phyloP scores from a whole-genome alignment of 306 rosid genomes.

The Rosa lucieae region DNA sequence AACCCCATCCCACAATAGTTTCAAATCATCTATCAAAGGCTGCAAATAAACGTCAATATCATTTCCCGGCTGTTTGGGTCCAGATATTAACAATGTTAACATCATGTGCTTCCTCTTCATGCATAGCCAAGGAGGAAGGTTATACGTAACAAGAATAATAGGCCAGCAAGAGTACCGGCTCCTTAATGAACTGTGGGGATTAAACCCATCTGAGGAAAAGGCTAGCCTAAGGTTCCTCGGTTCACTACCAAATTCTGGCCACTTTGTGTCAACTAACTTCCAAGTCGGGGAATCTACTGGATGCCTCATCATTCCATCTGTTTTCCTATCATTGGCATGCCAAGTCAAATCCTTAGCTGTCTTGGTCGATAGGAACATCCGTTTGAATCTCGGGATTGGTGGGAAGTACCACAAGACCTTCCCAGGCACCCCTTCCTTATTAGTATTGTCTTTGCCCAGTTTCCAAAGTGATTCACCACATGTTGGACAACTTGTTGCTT shows the following conservation, averaged over 20 bases:
- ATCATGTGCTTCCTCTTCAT: slow-evolving; percentile 1
- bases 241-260: neutral
- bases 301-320: neutral
- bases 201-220: neutral
- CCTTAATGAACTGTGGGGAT: neutral
- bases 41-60: too few species aligned
- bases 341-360: neutral
- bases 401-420: slow-evolving; percentile 11
- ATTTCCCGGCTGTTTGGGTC: too few species aligned
- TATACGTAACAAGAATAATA: neutral
- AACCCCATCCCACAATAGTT: too few species aligned
- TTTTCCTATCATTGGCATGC: neutral
- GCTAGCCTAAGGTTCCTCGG: neutral
- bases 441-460: neutral
- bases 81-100: too few species aligned
- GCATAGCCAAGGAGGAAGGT: neutral
- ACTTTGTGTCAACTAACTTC: neutral
- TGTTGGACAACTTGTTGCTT: neutral
- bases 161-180: neutral
- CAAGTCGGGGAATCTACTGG: neutral
- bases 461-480: neutral
- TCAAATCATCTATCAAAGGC: too few species aligned
- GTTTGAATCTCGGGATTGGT: neutral
- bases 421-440: neutral
- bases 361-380: neutral